Conservation (phyloP, 768 basidiomycete genomes). For the Atractiella rhizophila region DNA sequence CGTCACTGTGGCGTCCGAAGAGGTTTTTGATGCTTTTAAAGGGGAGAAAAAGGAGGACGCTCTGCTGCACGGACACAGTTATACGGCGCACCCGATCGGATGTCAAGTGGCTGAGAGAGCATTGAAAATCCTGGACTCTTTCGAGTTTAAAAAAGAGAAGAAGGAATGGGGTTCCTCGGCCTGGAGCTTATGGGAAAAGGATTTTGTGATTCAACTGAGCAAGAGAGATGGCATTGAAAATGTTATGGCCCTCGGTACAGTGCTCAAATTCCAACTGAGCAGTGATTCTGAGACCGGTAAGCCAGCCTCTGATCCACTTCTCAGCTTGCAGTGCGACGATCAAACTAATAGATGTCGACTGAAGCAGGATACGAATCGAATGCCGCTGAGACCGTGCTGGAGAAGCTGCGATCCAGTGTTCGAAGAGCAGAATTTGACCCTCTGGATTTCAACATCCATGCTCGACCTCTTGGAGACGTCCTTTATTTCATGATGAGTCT, state of each 20-base stretch:
- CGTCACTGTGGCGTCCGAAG: conserved; percentile 53
- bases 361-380: conserved; percentile 31
- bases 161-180: conserved; percentile 30
- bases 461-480: conserved; percentile 64
- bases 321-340: conserved; percentile 31
- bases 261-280: conserved; percentile 48
- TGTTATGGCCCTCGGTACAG: conserved; percentile 65
- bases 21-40: conserved; percentile 55
- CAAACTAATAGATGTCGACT: neutral
- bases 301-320: conserved; percentile 6
- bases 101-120: conserved; percentile 74
- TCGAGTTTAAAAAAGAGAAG: conserved; percentile 37
- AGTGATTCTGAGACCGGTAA: conserved; percentile 33
- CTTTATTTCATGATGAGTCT: conserved; percentile 82
- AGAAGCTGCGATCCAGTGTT: conserved; percentile 25
- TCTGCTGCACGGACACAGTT: conserved; percentile 78
- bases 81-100: conserved; percentile 78
- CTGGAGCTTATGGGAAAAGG: conserved; percentile 75
- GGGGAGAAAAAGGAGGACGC: conserved; percentile 56
- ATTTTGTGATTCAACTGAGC: conserved; percentile 43
- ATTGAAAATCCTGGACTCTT: conserved; percentile 37
- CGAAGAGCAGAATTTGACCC: too few species aligned
- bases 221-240: conserved; percentile 33
- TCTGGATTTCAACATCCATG: conserved; percentile 52
- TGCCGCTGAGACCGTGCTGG: conserved; percentile 38